These are phyloP conservation scores for Trichoderma harzianum DNA, from an alignment of 2,329 filamentous ascomycete species.

Conservation along the genomic window DNA sequence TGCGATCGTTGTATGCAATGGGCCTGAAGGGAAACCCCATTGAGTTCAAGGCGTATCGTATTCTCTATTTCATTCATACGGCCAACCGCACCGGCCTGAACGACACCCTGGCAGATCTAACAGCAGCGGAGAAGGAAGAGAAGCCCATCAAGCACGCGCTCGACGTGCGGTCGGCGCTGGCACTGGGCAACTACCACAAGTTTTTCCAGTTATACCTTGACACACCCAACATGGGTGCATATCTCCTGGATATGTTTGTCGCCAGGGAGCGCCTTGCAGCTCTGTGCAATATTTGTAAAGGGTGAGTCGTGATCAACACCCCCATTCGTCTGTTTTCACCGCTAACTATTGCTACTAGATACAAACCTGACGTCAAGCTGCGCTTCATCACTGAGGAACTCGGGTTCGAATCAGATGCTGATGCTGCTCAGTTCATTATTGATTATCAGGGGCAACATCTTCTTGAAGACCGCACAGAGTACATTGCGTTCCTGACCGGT, in stretches of 20 bases:
- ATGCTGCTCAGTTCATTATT: constrained; percentile 86
- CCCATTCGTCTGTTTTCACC: background rate
- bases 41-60: constrained; percentile 99
- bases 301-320: constrained; percentile 59
- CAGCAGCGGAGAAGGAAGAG: constrained; percentile 88
- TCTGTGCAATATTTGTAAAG: constrained; percentile 87
- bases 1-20: constrained; percentile 85
- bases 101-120: constrained; percentile 98
- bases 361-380: constrained; percentile 85
- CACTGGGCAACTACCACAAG: constrained; percentile 92
- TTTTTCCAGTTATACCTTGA: constrained; percentile 96
- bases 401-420: constrained; percentile 87
- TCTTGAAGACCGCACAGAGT: constrained; percentile 72
- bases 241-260: constrained; percentile 99
- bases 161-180: constrained; percentile 84
- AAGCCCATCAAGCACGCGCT: constrained; percentile 84
- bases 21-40: constrained; percentile 83
- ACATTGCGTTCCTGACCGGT: constrained; percentile 68
- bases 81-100: constrained; percentile 98
- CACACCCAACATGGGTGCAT: constrained; percentile 94
- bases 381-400: constrained; percentile 94
- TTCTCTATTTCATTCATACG: constrained; percentile 98
- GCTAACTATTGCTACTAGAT: constrained; percentile 60
- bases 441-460: constrained; percentile 73
- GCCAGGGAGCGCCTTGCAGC: constrained; percentile 87